phyloP scores from a whole-genome alignment of 2,329 filamentous ascomycete genomes.

The Alternaria incomplexa region DNA sequence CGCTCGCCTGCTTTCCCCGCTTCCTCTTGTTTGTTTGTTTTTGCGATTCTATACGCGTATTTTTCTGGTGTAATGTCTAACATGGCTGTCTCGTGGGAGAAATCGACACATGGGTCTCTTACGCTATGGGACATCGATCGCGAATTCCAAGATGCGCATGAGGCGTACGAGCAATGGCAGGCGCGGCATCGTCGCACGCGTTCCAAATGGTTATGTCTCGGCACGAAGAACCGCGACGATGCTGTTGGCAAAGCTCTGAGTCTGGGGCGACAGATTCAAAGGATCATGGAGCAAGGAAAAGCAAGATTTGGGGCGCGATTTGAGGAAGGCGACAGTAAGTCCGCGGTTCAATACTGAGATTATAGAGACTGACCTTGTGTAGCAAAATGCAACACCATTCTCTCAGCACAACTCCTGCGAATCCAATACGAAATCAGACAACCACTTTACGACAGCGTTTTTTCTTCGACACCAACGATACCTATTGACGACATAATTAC shows the following conservation, averaged over 20 bases:
- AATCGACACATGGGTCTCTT: slow-evolving; percentile 38
- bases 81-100: slow-evolving; percentile 31
- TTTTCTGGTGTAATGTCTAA: slow-evolving; percentile 17
- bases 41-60: slow-evolving; percentile 1
- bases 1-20: slow-evolving; percentile 1
- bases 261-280: slow-evolving; percentile 35
- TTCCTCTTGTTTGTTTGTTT: slow-evolving; percentile 1
- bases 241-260: slow-evolving; percentile 33
- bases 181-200: slow-evolving; percentile 26
- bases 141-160: slow-evolving; percentile 42
- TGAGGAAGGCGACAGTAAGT: slow-evolving; percentile 43
- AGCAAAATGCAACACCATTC: slow-evolving; percentile 41
- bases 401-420: slow-evolving; percentile 41
- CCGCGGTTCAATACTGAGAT: not conserved
- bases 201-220: slow-evolving; percentile 35
- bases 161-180: slow-evolving; percentile 42
- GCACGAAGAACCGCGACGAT: slow-evolving; percentile 32
- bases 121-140: slow-evolving; percentile 46
- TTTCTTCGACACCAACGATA: slow-evolving; percentile 25
- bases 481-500: slow-evolving; percentile 39
- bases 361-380: slow-evolving; percentile 18
- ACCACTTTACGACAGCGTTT: slow-evolving; percentile 37
- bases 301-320: slow-evolving; percentile 37
- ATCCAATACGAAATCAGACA: slow-evolving; percentile 42
- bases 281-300: slow-evolving; percentile 35